Evolutionary conservation across 2,329 filamentous ascomycete genomes (phyloP), one percentile per base, ranked within the genome.

Genomic region (Amylocarpus encephaloides): DNA sequence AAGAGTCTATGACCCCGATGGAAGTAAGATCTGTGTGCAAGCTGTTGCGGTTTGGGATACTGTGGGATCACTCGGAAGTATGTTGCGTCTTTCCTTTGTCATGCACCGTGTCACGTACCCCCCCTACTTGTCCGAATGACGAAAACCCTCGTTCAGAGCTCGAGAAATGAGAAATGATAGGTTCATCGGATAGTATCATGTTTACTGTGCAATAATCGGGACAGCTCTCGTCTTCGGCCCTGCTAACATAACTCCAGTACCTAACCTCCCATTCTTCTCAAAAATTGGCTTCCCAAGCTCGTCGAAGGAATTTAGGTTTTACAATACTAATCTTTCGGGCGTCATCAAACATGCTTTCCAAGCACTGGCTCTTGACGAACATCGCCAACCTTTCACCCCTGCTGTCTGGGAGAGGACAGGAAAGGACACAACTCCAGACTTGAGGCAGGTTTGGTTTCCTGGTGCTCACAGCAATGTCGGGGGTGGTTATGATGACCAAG

Each of bases 41-140:
- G 73, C 72, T 1, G 65, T 76, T 22, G 74, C 68, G 5, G 74
- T 76, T 5, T 77, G 71, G 70, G 74, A 77, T 56, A 77, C 74
- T 1, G 67, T 65, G 2, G 62, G 65, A 18, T 58, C 62, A 46
- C 46, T 64, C 5, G 62, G 62, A 4, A 64, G 49, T 74, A 70
- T 0, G 63, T 74, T 35, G 69, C 63, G 3, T 70, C 72, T 13
- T 73, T 67, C 19, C 16, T 16, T 12, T 22, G 2, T 35, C 6
- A 6, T 26, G 15, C 11, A 5, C 15, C 4, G 5, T 5, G 34
- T 36, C 12, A 36, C 15, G n/a, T n/a, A n/a, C n/a, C n/a, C n/a
- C n/a, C n/a, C 11, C 16, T 18, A 5, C 7, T 26, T 26, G 22
- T 26, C 22, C 22, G 4, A 7, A 26, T 4, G 22, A 26, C 22